Conservation (phyloP, 2,329 filamentous ascomycete species). For the Byssochlamys sp. region DNA sequence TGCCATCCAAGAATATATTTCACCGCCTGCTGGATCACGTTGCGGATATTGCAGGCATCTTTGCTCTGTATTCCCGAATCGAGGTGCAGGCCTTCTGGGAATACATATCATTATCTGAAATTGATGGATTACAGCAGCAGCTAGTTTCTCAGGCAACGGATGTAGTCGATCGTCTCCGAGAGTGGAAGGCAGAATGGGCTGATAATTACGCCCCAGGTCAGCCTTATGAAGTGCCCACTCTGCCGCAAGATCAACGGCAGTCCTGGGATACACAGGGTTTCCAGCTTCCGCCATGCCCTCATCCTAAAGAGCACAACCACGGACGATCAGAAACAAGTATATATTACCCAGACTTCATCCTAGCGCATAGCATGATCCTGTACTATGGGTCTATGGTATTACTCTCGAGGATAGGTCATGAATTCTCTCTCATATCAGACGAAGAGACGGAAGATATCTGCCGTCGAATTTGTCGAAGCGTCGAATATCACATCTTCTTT, state of each 20-base stretch:
- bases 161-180: not conserved
- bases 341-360: not conserved
- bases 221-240: not conserved
- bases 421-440: not conserved
- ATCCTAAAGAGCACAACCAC: not conserved
- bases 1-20: not conserved
- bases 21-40: not conserved
- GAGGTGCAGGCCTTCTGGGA: not conserved
- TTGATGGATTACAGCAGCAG: not conserved
- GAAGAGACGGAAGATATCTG: not conserved
- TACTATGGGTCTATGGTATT: conserved; percentile 1
- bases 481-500: conserved; percentile 1
- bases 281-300: not conserved
- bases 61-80: not conserved
- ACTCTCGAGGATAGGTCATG: not conserved
- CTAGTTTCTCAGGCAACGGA: not conserved
- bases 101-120: not conserved
- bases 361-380: not conserved
- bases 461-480: not conserved
- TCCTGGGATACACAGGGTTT: not conserved
- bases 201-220: not conserved
- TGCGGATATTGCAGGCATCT: not conserved
- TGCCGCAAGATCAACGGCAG: not conserved
- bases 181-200: not conserved
- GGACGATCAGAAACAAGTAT: not conserved